Evolutionary conservation across 1,139 yeast species (phyloP).

Genomic region (Pneumocystis wakefieldiae): DNA sequence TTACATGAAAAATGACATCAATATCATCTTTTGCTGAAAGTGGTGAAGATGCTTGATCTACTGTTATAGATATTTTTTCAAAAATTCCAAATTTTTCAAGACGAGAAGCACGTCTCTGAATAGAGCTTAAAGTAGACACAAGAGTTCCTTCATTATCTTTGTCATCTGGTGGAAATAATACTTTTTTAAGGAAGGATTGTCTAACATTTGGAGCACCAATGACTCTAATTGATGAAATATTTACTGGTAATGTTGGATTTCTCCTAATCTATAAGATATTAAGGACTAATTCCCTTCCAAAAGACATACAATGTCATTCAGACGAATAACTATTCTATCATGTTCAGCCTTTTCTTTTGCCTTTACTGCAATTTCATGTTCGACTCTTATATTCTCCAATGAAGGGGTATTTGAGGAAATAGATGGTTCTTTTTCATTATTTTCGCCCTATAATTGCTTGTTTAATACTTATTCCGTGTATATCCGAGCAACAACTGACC

Average conservation of each 20-base stretch:
- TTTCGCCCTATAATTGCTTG: neutral
- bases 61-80: slow-evolving; percentile 31
- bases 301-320: neutral
- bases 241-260: slow-evolving; percentile 16
- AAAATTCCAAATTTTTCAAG: slow-evolving; percentile 30
- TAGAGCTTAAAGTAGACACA: slow-evolving; percentile 19
- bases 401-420: neutral
- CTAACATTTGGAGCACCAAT: slow-evolving; percentile 17
- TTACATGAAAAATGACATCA: slow-evolving; percentile 41
- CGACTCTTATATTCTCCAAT: neutral
- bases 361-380: neutral
- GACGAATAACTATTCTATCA: neutral
- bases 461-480: neutral
- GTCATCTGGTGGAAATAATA: slow-evolving; percentile 13
- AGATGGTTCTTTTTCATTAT: neutral
- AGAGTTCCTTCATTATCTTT: slow-evolving; percentile 17
- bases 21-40: slow-evolving; percentile 19
- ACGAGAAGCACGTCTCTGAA: slow-evolving; percentile 22
- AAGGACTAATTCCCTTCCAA: neutral
- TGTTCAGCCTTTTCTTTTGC: neutral
- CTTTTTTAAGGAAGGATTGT: slow-evolving; percentile 14
- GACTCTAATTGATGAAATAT: slow-evolving; percentile 14
- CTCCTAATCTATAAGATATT: slow-evolving; percentile 11
- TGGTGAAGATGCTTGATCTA: slow-evolving; percentile 22
- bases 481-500: neutral